phyloP scores from a whole-genome alignment of 139 green algal genomes.

The Picochlorum sp. region DNA sequence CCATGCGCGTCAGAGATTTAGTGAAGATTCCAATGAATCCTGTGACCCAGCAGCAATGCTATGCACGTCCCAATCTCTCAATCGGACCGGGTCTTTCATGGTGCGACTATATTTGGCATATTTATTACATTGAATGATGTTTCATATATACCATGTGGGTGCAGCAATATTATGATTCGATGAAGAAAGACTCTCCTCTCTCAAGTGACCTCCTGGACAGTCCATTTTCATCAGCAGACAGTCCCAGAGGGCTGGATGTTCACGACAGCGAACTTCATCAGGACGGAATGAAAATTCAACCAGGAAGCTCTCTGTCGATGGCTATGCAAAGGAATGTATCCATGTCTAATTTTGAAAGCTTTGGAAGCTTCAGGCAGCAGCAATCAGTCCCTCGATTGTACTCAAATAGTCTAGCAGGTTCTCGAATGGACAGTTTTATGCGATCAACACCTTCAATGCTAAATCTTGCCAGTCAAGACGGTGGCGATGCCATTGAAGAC shows the following conservation, averaged over 20 bases:
- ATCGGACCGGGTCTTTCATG: background rate
- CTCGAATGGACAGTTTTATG: background rate
- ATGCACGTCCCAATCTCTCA: background rate
- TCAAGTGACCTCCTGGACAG: too few species aligned
- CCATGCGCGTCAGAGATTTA: background rate
- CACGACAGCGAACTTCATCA: too few species aligned
- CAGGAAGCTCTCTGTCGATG: slow-evolving; percentile 1
- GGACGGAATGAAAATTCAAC: too few species aligned
- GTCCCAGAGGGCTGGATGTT: too few species aligned
- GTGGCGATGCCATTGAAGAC: background rate
- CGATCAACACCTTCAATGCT: background rate
- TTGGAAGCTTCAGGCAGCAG: too few species aligned
- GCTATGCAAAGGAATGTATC: background rate
- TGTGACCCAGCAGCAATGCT: background rate
- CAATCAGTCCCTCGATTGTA: too few species aligned
- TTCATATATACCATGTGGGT: too few species aligned
- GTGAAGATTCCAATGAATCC: background rate
- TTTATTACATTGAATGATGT: background rate
- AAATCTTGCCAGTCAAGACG: background rate
- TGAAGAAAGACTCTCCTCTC: too few species aligned
- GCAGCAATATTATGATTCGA: too few species aligned
- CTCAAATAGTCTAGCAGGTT: background rate
- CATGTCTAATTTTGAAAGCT: background rate
- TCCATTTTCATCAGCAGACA: too few species aligned
- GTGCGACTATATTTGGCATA: background rate